These are phyloP conservation scores for Spiraea crenata DNA, from an alignment of 331 rosid species.

Conservation along the genomic window DNA sequence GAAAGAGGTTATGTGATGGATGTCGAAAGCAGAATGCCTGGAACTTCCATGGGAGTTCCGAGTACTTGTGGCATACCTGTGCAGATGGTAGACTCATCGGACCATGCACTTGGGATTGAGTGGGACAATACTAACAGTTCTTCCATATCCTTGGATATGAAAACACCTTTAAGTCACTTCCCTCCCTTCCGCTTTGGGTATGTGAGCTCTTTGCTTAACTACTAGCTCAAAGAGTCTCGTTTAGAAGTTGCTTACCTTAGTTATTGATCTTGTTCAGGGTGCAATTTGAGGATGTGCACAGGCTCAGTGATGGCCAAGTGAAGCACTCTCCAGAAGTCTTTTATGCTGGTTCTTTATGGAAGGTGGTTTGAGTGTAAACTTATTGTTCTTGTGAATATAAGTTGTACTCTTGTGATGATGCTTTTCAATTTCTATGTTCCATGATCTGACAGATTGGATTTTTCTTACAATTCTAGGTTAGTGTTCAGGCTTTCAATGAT, in stretches of 20 bases:
- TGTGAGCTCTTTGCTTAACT: conserved; percentile 26
- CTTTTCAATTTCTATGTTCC: conserved; percentile 1
- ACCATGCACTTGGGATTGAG: conserved; percentile 66
- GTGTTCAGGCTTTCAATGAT: conserved; percentile 94
- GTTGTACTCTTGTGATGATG: conserved; percentile 1
- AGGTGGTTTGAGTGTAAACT: conserved; percentile 50
- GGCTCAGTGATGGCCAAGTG: conserved; percentile 97
- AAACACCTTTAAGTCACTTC: conserved; percentile 92
- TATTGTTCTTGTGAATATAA: conserved; percentile 17
- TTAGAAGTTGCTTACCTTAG: neutral
- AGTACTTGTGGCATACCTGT: conserved; percentile 72
- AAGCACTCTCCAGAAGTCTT: conserved; percentile 91
- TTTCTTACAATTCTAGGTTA: conserved; percentile 59
- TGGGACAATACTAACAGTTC: conserved; percentile 79
- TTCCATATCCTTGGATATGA: conserved; percentile 83
- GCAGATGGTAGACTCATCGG: conserved; percentile 81
- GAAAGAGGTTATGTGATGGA: conserved; percentile 81
- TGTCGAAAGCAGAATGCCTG: conserved; percentile 60
- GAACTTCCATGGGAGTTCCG: conserved; percentile 61
- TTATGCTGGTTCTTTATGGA: conserved; percentile 98
- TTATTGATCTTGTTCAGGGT: conserved; percentile 52
- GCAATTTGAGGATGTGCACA: conserved; percentile 94
- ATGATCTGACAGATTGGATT: conserved; percentile 24
- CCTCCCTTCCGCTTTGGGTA: conserved; percentile 99
- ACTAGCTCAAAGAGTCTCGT: conserved; percentile 3